phyloP scores from a whole-genome alignment of 148 eudicot species.

The Rhododendron ovatum region DNA sequence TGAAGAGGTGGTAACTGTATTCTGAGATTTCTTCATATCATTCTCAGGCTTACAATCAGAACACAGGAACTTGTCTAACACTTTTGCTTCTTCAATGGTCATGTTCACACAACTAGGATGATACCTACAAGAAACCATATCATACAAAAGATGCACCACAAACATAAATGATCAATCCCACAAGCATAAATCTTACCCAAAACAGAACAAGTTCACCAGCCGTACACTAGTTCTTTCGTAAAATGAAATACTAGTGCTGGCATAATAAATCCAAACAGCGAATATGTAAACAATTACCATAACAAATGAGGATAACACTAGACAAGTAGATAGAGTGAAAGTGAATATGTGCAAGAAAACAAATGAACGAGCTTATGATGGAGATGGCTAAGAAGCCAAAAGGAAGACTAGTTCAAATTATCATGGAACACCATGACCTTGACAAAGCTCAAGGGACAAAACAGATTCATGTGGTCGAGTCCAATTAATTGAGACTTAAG shows the following conservation, averaged over 20 bases:
- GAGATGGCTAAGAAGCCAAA: neutral
- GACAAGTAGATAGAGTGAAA: neutral
- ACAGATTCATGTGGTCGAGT: neutral
- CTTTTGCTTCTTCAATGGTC: constrained; percentile 90
- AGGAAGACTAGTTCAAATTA: neutral
- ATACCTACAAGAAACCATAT: constrained; percentile 47
- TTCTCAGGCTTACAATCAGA: constrained; percentile 74
- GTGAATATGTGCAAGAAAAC: neutral
- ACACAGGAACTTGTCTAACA: constrained; percentile 73
- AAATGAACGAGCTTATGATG: neutral
- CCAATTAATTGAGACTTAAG: neutral
- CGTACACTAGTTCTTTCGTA: neutral
- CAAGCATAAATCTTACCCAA: neutral
- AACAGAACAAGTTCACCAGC: neutral
- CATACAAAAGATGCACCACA: neutral
- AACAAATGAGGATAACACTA: neutral
- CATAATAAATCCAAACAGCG: neutral
- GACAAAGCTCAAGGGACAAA: neutral
- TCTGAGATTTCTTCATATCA: constrained; percentile 51
- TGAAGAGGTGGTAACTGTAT: constrained; percentile 29
- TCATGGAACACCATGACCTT: neutral
- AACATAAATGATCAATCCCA: neutral
- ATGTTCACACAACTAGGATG: constrained; percentile 94
- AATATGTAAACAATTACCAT: neutral
- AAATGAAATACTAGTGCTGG: neutral